Evolutionary conservation across 2,329 filamentous ascomycete genomes (phyloP).

Genomic region (Claviceps sp.): DNA sequence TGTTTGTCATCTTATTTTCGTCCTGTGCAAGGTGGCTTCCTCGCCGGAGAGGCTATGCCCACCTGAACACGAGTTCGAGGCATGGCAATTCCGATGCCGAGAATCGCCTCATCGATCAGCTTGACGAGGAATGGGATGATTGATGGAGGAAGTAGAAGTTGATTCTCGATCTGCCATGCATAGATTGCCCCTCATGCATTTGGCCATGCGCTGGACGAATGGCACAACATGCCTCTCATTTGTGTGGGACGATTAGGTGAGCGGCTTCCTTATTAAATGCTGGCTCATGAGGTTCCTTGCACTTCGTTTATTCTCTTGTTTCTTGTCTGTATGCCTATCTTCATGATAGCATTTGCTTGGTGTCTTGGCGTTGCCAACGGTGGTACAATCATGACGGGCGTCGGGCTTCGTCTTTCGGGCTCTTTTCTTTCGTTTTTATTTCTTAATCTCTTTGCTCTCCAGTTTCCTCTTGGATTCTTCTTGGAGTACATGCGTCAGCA

Average conservation of each 20-base stretch:
- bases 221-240: too few relatives aligned
- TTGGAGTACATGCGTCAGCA: too few relatives aligned
- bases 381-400: background rate
- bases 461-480: too few relatives aligned
- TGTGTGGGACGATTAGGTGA: too few relatives aligned
- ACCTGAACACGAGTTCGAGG: conserved; percentile 42
- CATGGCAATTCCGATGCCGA: conserved; percentile 59
- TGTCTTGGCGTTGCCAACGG: background rate
- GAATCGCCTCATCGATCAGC: conserved; percentile 85
- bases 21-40: conserved; percentile 57
- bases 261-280: background rate
- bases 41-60: conserved; percentile 51
- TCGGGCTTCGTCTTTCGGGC: background rate
- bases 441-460: background rate
- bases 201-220: too few relatives aligned
- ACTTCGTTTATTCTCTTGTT: background rate
- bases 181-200: too few relatives aligned
- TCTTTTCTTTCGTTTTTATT: background rate
- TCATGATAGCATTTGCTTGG: background rate
- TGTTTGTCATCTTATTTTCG: conserved; percentile 54
- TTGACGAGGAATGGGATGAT: conserved; percentile 96
- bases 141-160: conserved; percentile 14
- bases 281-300: background rate
- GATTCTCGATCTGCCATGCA: background rate
- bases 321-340: background rate